These are phyloP conservation scores for Talaromyces piceae DNA, from an alignment of 2,329 filamentous ascomycete genomes.

Conservation along the genomic window DNA sequence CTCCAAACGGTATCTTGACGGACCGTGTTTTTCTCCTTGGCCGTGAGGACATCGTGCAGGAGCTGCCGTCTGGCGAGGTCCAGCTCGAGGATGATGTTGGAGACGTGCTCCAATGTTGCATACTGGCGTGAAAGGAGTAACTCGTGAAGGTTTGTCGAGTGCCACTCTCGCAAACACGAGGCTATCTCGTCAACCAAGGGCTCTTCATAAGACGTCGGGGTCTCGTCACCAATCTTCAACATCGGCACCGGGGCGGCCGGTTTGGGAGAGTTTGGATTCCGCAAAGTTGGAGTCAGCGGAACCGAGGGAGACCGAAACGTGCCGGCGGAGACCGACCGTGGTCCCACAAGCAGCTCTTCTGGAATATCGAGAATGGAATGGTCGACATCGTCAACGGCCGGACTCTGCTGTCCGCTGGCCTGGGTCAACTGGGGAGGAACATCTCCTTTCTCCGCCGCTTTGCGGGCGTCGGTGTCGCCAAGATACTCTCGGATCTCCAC, in stretches of 20 bases:
- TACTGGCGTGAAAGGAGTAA: constrained; percentile 80
- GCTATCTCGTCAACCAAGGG: constrained; percentile 96
- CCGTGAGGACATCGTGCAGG: constrained; percentile 86
- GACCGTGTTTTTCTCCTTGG: constrained; percentile 69
- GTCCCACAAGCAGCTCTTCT: constrained; percentile 18
- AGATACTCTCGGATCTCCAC: constrained; percentile 92
- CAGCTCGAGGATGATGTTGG: constrained; percentile 70
- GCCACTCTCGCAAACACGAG: constrained; percentile 94
- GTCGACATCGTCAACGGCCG: constrained; percentile 27
- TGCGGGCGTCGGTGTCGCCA: constrained; percentile 56
- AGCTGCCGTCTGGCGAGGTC: constrained; percentile 83
- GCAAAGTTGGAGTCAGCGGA: constrained; percentile 33
- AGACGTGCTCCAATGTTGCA: constrained; percentile 69
- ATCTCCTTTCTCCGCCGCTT: constrained; percentile 26
- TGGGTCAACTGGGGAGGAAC: constrained; percentile 29
- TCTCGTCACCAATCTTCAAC: constrained; percentile 96
- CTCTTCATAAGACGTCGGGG: constrained; percentile 78
- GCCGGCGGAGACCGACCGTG: constrained; percentile 20
- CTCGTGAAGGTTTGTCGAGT: constrained; percentile 93
- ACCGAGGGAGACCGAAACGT: constrained; percentile 24
- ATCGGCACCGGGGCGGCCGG: constrained; percentile 91
- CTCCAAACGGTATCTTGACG: constrained; percentile 94
- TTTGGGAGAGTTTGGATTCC: constrained; percentile 58
- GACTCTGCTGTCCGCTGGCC: constrained; percentile 27
- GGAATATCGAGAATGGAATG: constrained; percentile 1